Evolutionary conservation across 768 basidiomycete genomes (phyloP), one percentile per base, ranked within the genome.

Genomic region (Pulveroboletus sp.): DNA sequence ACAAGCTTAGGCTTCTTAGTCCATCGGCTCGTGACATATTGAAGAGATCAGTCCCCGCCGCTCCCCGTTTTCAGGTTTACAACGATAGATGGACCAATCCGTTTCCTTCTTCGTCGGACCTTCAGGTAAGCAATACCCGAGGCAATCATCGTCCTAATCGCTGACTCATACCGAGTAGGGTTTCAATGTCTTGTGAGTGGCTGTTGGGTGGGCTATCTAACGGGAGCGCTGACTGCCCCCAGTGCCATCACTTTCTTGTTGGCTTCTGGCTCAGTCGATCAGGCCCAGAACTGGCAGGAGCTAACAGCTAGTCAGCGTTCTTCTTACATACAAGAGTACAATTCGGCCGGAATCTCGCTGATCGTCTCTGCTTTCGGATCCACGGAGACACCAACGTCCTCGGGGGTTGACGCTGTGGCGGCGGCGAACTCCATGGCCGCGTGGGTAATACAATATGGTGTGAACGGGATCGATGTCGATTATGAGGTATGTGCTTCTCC

Each of bases 291-390:
- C 49, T 80, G 77, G 78, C 58, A 70, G 21, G 56, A 57, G 31
- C 64, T 80, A 3, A 61, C 69, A 2, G 65, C 66, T 5, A 52
- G 53, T 16, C 61, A 76, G 29, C 73, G 80, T 24, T 50, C 72
- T 12, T 31, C 69, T 13, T 70, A 76, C 56, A 64, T 79, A 50
- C 52, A 72, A 1, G 70, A 76, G 48, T 83, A 82, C 57, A 69
- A 69, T 20, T 70, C 74, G 0, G 79, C 80, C 6, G 81, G 81
- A 17, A 81, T 82, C 60, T 76, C 75, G 19, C 58, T 84, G 39
- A 72, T 84, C 44, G 81, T 83, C 5, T 78, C 79, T 38, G 72
- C 69, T 4, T 83, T 83, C 52, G 78, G 78, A 6, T 70, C 76
- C 11, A 65, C 63, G 4, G 58, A 67, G 45, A 63, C 66, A 1